These are phyloP conservation scores for Aspergillus haitiensis DNA, from an alignment of 495 filamentous ascomycete species.

Conservation along the genomic window DNA sequence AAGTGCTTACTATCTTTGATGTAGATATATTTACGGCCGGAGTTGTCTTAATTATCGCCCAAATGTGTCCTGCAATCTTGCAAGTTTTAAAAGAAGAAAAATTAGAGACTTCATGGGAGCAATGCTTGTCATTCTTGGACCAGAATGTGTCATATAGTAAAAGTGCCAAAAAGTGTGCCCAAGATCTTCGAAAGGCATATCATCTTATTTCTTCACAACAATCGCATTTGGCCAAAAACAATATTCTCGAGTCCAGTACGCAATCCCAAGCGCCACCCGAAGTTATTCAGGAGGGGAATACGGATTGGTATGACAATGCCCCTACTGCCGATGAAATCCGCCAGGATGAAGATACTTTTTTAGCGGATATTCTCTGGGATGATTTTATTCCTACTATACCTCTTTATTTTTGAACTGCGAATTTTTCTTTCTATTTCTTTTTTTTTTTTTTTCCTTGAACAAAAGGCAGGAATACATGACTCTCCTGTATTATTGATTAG, in stretches of 20 bases:
- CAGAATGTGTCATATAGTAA: slow-evolving; percentile 2
- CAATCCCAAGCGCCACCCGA: not conserved
- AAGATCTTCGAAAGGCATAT: slow-evolving; percentile 1
- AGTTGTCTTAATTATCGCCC: slow-evolving; percentile 34
- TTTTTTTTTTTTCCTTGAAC: not conserved
- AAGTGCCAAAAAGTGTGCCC: slow-evolving; percentile 1
- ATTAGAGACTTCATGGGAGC: not conserved
- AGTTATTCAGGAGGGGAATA: not conserved
- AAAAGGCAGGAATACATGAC: too few relatives aligned
- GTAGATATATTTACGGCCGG: slow-evolving; percentile 44
- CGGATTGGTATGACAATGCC: not conserved
- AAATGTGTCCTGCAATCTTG: not conserved
- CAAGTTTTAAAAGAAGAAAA: not conserved
- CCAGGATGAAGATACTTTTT: not conserved
- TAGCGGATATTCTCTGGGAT: not conserved
- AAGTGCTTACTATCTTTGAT: not conserved
- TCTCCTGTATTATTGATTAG: too few relatives aligned
- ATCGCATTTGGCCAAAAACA: not conserved
- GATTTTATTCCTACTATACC: slow-evolving; percentile 1
- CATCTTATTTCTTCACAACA: not conserved
- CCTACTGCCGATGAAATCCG: not conserved
- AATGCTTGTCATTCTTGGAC: slow-evolving; percentile 3
- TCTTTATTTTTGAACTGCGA: not conserved
- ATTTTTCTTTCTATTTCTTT: not conserved
- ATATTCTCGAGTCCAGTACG: not conserved